These are phyloP conservation scores for Wickerhamomyces sp. DNA, from an alignment of 1,139 yeast genomes.

Conservation along the genomic window DNA sequence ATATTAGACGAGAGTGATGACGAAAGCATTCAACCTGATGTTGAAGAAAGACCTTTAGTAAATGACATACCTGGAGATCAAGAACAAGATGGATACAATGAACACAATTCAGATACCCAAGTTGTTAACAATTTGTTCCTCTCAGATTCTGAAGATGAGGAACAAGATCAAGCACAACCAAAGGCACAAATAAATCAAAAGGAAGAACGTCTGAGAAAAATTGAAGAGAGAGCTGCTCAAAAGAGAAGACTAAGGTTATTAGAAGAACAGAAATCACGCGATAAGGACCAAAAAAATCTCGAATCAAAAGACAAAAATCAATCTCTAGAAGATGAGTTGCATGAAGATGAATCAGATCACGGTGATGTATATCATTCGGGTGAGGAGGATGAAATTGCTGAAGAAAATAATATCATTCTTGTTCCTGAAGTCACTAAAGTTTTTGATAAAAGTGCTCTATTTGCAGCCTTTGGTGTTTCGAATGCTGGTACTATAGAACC, in stretches of 20 bases:
- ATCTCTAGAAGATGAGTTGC: background rate
- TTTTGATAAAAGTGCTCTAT: constrained; percentile 13
- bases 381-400: constrained; percentile 4
- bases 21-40: background rate
- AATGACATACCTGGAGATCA: background rate
- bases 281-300: constrained; percentile 15
- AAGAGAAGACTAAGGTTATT: constrained; percentile 19
- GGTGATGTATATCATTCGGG: constrained; percentile 1
- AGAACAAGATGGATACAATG: too few species aligned
- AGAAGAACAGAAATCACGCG: constrained; percentile 15
- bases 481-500: constrained; percentile 2
- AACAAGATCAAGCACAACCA: constrained; percentile 3
- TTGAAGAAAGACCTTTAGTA: too few species aligned
- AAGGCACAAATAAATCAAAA: constrained; percentile 1
- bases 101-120: background rate
- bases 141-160: constrained; percentile 4
- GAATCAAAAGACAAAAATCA: constrained; percentile 2
- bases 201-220: constrained; percentile 12
- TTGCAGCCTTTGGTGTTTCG: constrained; percentile 17
- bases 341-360: constrained; percentile 4
- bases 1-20: background rate
- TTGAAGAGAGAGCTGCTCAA: constrained; percentile 19
- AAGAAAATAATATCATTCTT: constrained; percentile 8
- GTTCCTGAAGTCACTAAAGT: constrained; percentile 11
- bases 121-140: constrained; percentile 3